Percentiles rank a stretch among this genome's conserved stretches.
These are phyloP conservation scores for Backusella tuberculispora DNA, from an alignment of 192 early-diverging fungal genomes.

Conservation along the genomic window DNA sequence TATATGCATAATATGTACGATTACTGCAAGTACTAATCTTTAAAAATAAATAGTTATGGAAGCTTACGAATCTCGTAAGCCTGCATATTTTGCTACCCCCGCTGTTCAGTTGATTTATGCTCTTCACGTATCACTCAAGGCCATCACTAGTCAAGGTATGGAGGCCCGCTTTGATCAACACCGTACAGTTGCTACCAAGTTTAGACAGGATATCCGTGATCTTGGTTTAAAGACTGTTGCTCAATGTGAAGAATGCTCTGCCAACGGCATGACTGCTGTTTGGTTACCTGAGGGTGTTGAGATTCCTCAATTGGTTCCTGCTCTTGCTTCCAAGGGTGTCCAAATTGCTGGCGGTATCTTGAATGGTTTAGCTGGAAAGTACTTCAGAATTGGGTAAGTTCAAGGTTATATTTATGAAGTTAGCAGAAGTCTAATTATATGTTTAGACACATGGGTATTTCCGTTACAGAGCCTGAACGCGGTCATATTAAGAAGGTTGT, in stretches of 20 bases:
- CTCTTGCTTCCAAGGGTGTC: conserved; percentile 77
- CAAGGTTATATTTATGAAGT: not conserved
- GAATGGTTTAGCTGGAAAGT: conserved; percentile 76
- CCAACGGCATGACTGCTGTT: conserved; percentile 81
- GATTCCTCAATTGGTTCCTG: conserved; percentile 78
- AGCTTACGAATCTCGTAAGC: conserved; percentile 91
- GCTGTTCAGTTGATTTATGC: conserved; percentile 91
- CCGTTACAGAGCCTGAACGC: conserved; percentile 60
- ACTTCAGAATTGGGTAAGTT: conserved; percentile 87
- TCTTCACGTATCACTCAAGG: conserved; percentile 80
- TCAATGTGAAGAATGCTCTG: conserved; percentile 54
- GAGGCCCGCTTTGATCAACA: conserved; percentile 82
- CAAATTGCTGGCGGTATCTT: conserved; percentile 94
- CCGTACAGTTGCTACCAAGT: conserved; percentile 65
- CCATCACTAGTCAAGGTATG: conserved; percentile 71
- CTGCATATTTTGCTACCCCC: conserved; percentile 96
- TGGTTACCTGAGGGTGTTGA: conserved; percentile 88
- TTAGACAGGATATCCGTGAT: conserved; percentile 71
- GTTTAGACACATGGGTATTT: conserved; percentile 79
- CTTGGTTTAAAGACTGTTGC: conserved; percentile 81
- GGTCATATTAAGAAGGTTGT: conserved; percentile 68
- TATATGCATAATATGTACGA: not conserved
- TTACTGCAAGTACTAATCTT: not conserved
- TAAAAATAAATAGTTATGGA: conserved; percentile 70
- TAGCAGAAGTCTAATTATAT: not conserved